phyloP scores from a whole-genome alignment of 2,329 filamentous ascomycete species.

The Xylaria sp. region DNA sequence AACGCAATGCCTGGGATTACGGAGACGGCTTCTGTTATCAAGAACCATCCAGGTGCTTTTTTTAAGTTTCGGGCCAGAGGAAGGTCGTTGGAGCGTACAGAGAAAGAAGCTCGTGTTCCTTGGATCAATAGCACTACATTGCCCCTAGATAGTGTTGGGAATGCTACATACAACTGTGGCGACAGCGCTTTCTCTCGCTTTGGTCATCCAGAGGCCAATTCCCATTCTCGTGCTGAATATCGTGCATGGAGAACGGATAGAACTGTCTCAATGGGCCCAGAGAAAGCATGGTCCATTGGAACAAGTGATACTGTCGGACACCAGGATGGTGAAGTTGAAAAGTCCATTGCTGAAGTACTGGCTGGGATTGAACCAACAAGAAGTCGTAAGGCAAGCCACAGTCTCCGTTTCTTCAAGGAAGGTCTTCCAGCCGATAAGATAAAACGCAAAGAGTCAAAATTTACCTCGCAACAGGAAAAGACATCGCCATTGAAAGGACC shows the following conservation, averaged over 20 bases:
- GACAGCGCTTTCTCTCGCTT: conserved; percentile 32
- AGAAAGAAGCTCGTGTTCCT: conserved; percentile 54
- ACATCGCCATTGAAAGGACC: conserved; percentile 53
- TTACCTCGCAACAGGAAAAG: conserved; percentile 54
- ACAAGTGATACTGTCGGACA: conserved; percentile 60
- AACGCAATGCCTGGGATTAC: conserved; percentile 49
- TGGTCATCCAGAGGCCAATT: conserved; percentile 38
- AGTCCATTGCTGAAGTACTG: conserved; percentile 71
- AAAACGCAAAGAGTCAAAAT: conserved; percentile 62
- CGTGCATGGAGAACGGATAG: conserved; percentile 56
- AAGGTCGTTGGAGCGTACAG: conserved; percentile 57
- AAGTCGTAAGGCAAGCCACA: conserved; percentile 75
- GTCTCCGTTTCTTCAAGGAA: conserved; percentile 74
- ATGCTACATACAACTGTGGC: conserved; percentile 49
- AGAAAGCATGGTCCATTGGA: conserved; percentile 74
- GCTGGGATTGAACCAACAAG: conserved; percentile 71
- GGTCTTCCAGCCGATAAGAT: conserved; percentile 69
- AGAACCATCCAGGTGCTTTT: conserved; percentile 52
- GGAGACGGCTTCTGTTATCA: conserved; percentile 51
- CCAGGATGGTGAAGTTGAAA: conserved; percentile 69
- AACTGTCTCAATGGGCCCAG: conserved; percentile 58
- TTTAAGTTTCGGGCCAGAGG: conserved; percentile 50
- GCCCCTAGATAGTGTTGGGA: conserved; percentile 48
- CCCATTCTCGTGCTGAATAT: conserved; percentile 49
- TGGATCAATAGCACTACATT: conserved; percentile 45